Evolutionary conservation across 2,329 filamentous ascomycete species (phyloP).

Genomic region (Microdochium trichocladiopsis): DNA sequence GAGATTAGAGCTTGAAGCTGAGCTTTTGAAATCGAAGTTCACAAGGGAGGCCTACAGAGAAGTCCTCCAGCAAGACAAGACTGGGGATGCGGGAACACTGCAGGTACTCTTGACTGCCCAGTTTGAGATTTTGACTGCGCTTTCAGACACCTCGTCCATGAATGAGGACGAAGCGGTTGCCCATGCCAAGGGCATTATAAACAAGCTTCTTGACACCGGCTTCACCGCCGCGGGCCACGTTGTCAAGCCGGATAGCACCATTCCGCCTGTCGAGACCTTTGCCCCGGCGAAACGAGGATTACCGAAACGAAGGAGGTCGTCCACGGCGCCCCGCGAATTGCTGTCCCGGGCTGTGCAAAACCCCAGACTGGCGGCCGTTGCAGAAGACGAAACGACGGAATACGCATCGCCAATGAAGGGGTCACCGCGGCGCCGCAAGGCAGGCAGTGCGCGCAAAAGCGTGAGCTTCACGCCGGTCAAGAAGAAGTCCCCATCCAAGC

Average conservation of each 20-base stretch:
- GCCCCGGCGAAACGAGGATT: constrained; percentile 68
- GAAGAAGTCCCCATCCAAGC: constrained; percentile 62
- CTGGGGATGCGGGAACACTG: constrained; percentile 68
- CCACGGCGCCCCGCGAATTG: constrained; percentile 24
- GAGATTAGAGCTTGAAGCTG: constrained; percentile 71
- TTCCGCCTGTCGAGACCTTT: constrained; percentile 56
- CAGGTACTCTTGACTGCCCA: constrained; percentile 84
- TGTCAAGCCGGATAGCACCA: constrained; percentile 77
- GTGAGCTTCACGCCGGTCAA: constrained; percentile 79
- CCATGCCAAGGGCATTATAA: constrained; percentile 70
- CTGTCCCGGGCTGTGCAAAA: constrained; percentile 33
- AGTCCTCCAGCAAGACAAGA: constrained; percentile 77
- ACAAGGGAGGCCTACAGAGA: constrained; percentile 72
- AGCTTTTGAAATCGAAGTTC: constrained; percentile 76
- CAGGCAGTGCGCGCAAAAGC: constrained; percentile 56
- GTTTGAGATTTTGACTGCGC: constrained; percentile 81
- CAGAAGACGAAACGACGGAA: constrained; percentile 25
- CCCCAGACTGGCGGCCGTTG: constrained; percentile 30
- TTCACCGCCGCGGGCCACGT: constrained; percentile 71
- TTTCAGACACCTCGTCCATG: constrained; percentile 77
- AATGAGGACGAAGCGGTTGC: constrained; percentile 75
- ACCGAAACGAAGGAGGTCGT: constrained; percentile 62
- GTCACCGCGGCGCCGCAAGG: constrained; percentile 76
- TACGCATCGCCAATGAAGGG: constrained; percentile 61
- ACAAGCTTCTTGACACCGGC: constrained; percentile 70